Conservation (phyloP, 148 eudicot species). For the Diospyros lotus region DNA sequence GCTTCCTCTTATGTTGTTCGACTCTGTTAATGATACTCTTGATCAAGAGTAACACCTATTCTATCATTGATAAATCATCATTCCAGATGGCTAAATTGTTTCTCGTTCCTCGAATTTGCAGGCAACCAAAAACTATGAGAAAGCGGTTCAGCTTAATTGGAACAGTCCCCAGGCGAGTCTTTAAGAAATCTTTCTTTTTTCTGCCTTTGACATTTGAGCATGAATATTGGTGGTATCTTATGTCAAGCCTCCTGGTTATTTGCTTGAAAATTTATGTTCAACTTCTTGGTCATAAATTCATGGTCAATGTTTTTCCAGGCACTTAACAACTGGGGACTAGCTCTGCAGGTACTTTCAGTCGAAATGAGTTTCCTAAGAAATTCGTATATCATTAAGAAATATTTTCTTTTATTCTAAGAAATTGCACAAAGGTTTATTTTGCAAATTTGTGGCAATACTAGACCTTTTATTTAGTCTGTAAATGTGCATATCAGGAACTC, state of each 20-base stretch:
- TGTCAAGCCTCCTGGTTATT: background rate
- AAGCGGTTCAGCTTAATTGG: constrained; percentile 89
- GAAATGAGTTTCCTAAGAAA: constrained; percentile 1
- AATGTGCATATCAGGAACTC: constrained; percentile 60
- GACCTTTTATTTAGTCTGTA: background rate
- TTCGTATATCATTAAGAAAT: background rate
- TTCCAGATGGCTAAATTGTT: background rate
- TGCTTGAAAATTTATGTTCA: background rate
- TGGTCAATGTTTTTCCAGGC: constrained; percentile 51
- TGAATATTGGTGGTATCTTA: constrained; percentile 5
- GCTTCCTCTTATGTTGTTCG: no score
- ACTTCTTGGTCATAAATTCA: background rate
- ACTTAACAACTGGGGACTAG: constrained; percentile 98
- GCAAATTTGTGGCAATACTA: background rate
- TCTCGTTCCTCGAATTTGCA: constrained; percentile 28
- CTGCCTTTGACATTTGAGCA: background rate
- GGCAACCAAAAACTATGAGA: constrained; percentile 86
- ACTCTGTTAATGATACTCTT: no score
- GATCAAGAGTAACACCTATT: no score
- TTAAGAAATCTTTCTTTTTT: background rate
- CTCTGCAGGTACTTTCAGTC: constrained; percentile 67
- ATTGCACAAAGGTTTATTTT: constrained; percentile 3
- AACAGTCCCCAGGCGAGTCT: constrained; percentile 86
- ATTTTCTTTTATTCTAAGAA: background rate
- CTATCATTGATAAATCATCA: no score